These are phyloP conservation scores for Pseudofabraea citricarpa DNA, from an alignment of 2,329 filamentous ascomycete species.

Conservation along the genomic window DNA sequence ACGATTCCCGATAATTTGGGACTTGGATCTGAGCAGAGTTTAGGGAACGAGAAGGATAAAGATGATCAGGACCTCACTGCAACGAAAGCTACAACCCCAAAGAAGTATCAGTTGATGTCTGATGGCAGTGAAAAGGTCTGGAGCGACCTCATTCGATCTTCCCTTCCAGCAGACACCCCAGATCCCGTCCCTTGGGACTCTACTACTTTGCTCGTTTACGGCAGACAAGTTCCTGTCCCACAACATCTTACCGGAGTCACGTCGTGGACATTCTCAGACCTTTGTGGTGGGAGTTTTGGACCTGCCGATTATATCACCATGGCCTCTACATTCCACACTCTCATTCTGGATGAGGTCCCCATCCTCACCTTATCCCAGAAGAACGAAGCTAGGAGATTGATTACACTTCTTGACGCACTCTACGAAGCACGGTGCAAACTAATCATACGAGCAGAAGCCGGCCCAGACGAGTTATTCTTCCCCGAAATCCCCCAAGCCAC, in stretches of 20 bases:
- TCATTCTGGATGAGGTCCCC: conserved; percentile 68
- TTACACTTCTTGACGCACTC: conserved; percentile 73
- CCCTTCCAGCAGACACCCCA: conserved; percentile 14
- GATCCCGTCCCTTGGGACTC: conserved; percentile 37
- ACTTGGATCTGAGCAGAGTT: conserved; percentile 3
- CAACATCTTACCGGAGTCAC: conserved; percentile 52
- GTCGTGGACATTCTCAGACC: conserved; percentile 62
- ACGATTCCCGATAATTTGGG: conserved; percentile 5
- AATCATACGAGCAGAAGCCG: conserved; percentile 60
- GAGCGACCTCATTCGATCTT: conserved; percentile 15
- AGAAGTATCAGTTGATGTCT: conserved; percentile 21
- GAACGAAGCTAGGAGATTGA: conserved; percentile 76
- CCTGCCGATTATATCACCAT: conserved; percentile 81
- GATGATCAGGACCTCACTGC: conserved; percentile 4
- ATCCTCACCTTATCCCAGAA: conserved; percentile 63
- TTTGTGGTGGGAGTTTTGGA: conserved; percentile 62
- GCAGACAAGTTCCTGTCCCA: conserved; percentile 56
- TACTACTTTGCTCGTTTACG: conserved; percentile 51
- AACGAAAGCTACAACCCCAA: conserved; percentile 13
- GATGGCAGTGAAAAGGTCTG: conserved; percentile 17
- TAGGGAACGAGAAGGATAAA: neutral
- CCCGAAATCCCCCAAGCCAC: conserved; percentile 42
- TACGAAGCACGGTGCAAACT: conserved; percentile 81
- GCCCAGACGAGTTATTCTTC: conserved; percentile 74
- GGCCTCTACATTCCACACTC: conserved; percentile 73